phyloP scores from a whole-genome alignment of 2,329 filamentous ascomycete genomes.

The Incumbomyces lentus region DNA sequence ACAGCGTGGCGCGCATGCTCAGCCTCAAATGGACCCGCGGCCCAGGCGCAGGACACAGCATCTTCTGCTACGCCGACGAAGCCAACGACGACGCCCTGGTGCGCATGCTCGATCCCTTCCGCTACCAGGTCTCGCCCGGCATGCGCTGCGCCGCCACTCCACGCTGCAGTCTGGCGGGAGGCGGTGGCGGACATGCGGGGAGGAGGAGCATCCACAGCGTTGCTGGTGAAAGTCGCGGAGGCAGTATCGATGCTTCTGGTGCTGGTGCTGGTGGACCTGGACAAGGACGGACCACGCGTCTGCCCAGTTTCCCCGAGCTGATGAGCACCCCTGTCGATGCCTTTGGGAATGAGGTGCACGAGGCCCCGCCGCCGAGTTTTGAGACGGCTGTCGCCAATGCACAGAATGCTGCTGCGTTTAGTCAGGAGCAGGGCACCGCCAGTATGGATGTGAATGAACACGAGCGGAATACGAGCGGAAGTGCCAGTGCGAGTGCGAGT shows the following conservation, averaged over 20 bases:
- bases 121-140: neutral
- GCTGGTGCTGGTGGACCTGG: no score
- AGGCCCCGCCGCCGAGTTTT: neutral
- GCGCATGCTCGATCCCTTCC: neutral
- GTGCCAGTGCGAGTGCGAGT: no score
- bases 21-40: constrained; percentile 17
- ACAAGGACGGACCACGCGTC: neutral
- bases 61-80: constrained; percentile 4
- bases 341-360: neutral
- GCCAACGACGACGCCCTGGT: neutral
- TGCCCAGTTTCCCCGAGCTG: constrained; percentile 2
- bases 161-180: neutral
- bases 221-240: no score
- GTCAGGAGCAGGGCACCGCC: no score
- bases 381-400: neutral
- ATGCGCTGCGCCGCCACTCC: neutral
- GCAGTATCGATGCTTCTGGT: no score
- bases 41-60: neutral
- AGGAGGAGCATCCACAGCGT: no score
- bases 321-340: neutral
- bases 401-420: no score
- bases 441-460: no score
- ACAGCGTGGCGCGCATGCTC: constrained; percentile 32
- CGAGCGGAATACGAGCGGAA: no score
- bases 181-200: no score